These are phyloP conservation scores for Petunia hybrid DNA, from an alignment of 305 asterid genomes.

Conservation along the genomic window DNA sequence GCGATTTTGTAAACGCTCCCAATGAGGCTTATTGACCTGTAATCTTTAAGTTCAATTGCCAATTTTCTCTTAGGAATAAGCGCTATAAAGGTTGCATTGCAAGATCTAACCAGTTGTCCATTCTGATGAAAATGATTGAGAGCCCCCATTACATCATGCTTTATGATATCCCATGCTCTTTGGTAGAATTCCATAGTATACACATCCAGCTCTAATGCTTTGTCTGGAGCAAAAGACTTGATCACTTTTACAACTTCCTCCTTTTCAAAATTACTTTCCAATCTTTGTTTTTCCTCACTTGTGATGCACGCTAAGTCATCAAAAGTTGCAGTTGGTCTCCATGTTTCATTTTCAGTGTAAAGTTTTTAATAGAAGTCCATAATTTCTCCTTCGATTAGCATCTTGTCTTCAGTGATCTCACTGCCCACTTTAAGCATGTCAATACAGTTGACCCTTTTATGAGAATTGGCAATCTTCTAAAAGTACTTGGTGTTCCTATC, in stretches of 20 bases:
- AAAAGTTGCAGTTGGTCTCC: no score
- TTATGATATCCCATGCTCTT: not conserved
- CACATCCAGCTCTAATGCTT: not conserved
- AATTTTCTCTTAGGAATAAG: not conserved
- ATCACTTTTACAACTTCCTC: not conserved
- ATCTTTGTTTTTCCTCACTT: no score
- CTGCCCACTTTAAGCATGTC: no score
- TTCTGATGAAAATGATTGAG: not conserved
- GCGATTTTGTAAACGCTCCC: not conserved
- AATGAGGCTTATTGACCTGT: not conserved
- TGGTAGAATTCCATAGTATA: conserved; percentile 10
- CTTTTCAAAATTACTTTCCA: not conserved
- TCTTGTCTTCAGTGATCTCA: not conserved
- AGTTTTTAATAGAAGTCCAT: no score
- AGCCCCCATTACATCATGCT: not conserved
- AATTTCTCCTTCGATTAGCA: not conserved
- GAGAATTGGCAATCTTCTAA: no score
- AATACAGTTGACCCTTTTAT: not conserved
- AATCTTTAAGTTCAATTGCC: not conserved
- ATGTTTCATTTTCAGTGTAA: no score
- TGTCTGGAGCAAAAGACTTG: not conserved
- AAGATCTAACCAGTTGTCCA: not conserved
- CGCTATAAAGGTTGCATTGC: not conserved
- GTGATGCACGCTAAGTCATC: no score
- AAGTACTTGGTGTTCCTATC: no score